phyloP scores from a whole-genome alignment of 2,329 filamentous ascomycete genomes.

The Davidsoniella eucalypti region DNA sequence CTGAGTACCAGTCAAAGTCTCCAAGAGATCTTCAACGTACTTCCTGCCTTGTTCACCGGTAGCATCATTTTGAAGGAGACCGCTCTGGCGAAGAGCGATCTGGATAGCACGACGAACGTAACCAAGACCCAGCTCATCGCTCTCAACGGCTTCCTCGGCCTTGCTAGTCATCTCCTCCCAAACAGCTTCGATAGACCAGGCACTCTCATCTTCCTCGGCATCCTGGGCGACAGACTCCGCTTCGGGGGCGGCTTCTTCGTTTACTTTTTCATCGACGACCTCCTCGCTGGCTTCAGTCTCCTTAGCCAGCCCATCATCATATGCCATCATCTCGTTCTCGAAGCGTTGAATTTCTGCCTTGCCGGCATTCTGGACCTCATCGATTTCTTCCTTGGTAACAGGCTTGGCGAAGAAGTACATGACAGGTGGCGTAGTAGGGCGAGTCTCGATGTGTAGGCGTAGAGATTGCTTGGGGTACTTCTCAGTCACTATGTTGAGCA shows the following conservation, averaged over 20 bases:
- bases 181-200: slow-evolving; percentile 20
- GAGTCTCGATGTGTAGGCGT: slow-evolving; percentile 68
- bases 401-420: slow-evolving; percentile 90
- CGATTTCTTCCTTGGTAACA: slow-evolving; percentile 54
- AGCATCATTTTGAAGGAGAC: slow-evolving; percentile 30
- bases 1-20: slow-evolving; percentile 26
- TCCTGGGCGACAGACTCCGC: slow-evolving; percentile 16
- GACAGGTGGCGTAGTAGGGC: slow-evolving; percentile 39
- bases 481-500: slow-evolving; percentile 57
- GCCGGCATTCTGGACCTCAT: slow-evolving; percentile 53
- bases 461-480: slow-evolving; percentile 63
- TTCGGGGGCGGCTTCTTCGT: slow-evolving; percentile 11
- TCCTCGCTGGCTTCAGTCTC: slow-evolving; percentile 7
- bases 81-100: slow-evolving; percentile 37
- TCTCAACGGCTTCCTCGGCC: slow-evolving; percentile 40
- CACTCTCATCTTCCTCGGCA: slow-evolving; percentile 13
- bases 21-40: slow-evolving; percentile 34
- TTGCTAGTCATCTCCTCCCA: slow-evolving; percentile 39
- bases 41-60: slow-evolving; percentile 26
- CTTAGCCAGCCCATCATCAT: slow-evolving; percentile 21
- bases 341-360: slow-evolving; percentile 51
- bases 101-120: slow-evolving; percentile 37
- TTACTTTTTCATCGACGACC: slow-evolving; percentile 11
- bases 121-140: slow-evolving; percentile 36
- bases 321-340: slow-evolving; percentile 43